Evolutionary conservation across 2,329 filamentous ascomycete species (phyloP), one percentile per base, ranked within the genome.

Genomic region (Alternaria rosae): DNA sequence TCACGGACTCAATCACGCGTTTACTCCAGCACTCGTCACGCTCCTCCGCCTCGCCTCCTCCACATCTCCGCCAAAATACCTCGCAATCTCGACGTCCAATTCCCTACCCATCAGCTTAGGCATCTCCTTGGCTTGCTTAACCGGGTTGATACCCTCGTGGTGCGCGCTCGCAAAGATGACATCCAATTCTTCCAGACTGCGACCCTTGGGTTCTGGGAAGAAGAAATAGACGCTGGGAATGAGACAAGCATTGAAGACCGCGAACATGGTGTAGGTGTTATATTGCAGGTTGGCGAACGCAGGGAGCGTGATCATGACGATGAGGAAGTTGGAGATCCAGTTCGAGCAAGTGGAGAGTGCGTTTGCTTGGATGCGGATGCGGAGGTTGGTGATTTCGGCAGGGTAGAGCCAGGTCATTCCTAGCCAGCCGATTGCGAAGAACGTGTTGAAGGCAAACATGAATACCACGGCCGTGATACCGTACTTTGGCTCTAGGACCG

Each of bases 351-450:
- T 61, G 8, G 42, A 57, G 15, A 35, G 65, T 0, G 90, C 89
- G 62, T 92, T 92, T 11, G 90, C 91, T 69, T 89, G 89, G 4
- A 90, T 90, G n/a, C 91, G 86, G 2, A 91, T 85, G 61, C 89
- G 85, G 0, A 92, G 79, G 0, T 90, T 89, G 70, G 91, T 92
- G 62, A 92, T 92, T 73, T 93, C 90, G 3, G 90, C 88, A 0
- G 88, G 88, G 58, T 90, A 90, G 0, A 91, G 76, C 85, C 79
- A 78, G 0, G 83, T 82, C 4, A 86, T 83, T 0, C 83, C 86
- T 4, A 88, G 72, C 86, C 86, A 89, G 0, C 61, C 88, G 0
- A 87, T 87, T n/a, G 87, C 89, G 63, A 91, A 91, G 0, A 88
- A 81, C 0, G 82, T 84, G 0, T 88, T 90, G 74, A 88, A 91